phyloP scores from a whole-genome alignment of 805 yeast species.

The Metschnikowia gelsemii region DNA sequence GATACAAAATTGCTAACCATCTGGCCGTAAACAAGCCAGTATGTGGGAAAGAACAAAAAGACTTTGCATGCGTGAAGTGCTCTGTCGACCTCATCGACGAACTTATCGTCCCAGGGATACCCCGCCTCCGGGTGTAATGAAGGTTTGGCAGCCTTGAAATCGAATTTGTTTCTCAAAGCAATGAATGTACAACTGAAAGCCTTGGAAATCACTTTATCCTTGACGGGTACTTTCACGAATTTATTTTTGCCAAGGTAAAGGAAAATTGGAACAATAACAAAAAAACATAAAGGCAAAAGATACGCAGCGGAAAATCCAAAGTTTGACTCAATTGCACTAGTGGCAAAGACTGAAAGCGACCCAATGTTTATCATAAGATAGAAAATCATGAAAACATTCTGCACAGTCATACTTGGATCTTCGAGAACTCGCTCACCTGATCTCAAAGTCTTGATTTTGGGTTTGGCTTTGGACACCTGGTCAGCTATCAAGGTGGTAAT shows the following conservation, averaged over 20 bases:
- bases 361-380: slow-evolving; percentile 20
- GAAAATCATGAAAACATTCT: slow-evolving; percentile 18
- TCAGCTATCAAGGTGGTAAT: slow-evolving; percentile 72
- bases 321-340: slow-evolving; percentile 15
- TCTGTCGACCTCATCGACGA: slow-evolving; percentile 17
- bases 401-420: slow-evolving; percentile 18
- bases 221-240: slow-evolving; percentile 15
- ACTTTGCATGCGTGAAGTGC: slow-evolving; percentile 18
- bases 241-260: slow-evolving; percentile 13
- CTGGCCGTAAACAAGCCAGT: slow-evolving; percentile 21
- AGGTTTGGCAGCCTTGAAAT: slow-evolving; percentile 17
- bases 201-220: slow-evolving; percentile 14
- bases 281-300: slow-evolving; percentile 16
- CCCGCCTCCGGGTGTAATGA: slow-evolving; percentile 14
- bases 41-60: slow-evolving; percentile 17
- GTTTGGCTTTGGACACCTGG: slow-evolving; percentile 38
- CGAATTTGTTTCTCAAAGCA: slow-evolving; percentile 14
- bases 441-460: slow-evolving; percentile 36
- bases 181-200: slow-evolving; percentile 12
- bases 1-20: slow-evolving; percentile 18
- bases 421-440: slow-evolving; percentile 18
- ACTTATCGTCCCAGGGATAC: slow-evolving; percentile 17
- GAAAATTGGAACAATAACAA: slow-evolving; percentile 12
- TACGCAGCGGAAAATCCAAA: slow-evolving; percentile 19
- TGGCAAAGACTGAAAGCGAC: slow-evolving; percentile 16